Conservation (phyloP, 208 protist genomes). For the Acanthamoeba rhysodes region DNA sequence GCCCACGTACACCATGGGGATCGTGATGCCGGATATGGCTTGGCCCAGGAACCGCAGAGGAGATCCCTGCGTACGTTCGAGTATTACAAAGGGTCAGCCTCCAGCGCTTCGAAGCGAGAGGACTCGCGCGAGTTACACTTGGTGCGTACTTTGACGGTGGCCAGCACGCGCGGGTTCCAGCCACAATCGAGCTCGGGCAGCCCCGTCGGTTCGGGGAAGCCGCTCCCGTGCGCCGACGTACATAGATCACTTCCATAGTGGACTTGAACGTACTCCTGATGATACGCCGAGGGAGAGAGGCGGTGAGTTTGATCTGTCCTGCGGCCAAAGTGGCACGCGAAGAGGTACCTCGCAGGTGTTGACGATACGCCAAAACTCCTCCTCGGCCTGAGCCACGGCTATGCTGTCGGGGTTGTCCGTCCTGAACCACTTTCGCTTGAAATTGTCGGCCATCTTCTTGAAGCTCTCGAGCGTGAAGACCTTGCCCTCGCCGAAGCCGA, state of each 20-base stretch:
- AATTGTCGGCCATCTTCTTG: constrained; percentile 80
- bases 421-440: constrained; percentile 82
- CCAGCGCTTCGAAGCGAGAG: too few species aligned
- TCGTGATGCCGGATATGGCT: constrained; percentile 67
- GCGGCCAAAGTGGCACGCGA: background rate
- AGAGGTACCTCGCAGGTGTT: constrained; percentile 71
- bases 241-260: constrained; percentile 84
- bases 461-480: constrained; percentile 80
- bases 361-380: constrained; percentile 75
- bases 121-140: too few species aligned
- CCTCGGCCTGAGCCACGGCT: constrained; percentile 45
- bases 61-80: background rate
- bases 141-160: constrained; percentile 54
- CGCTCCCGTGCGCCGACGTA: constrained; percentile 72
- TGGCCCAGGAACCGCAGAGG: constrained; percentile 69
- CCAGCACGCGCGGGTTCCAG: constrained; percentile 75
- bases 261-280: constrained; percentile 77
- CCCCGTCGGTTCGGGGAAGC: constrained; percentile 70
- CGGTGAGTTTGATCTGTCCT: background rate
- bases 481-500: constrained; percentile 82
- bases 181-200: constrained; percentile 65
- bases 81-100: background rate
- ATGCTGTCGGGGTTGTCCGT: constrained; percentile 8
- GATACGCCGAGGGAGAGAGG: background rate
- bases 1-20: constrained; percentile 89